Evolutionary conservation across 2,329 filamentous ascomycete genomes (phyloP).

Genomic region (Scedosporium aurantiacum): DNA sequence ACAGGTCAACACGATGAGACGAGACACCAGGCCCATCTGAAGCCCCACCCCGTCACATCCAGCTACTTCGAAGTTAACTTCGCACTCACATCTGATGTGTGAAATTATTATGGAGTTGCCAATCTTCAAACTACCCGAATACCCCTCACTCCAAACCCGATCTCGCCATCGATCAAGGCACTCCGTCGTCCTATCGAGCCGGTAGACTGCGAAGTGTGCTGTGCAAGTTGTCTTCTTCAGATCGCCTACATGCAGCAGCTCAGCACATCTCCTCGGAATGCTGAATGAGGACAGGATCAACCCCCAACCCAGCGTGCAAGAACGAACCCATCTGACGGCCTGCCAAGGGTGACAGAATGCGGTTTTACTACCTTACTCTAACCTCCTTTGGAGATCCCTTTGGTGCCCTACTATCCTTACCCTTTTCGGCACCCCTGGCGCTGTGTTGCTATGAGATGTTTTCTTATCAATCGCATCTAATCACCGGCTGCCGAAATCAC

Average conservation of each 20-base stretch:
- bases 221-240: background rate
- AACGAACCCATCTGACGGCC: background rate
- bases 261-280: background rate
- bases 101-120: too few species aligned
- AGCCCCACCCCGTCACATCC: too few species aligned
- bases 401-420: background rate
- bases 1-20: too few species aligned
- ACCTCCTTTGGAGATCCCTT: background rate
- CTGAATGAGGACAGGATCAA: background rate
- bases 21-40: too few species aligned
- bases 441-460: background rate
- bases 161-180: too few species aligned
- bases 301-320: background rate
- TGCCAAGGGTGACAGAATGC: background rate
- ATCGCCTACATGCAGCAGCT: too few species aligned
- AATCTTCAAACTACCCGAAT: too few species aligned
- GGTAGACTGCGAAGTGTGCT: background rate
- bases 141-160: too few species aligned
- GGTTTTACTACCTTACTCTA: too few species aligned
- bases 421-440: background rate
- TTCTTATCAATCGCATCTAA: slow-evolving; percentile 8
- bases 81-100: too few species aligned
- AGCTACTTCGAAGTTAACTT: too few species aligned
- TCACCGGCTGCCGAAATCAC: background rate
- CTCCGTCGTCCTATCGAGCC: too few species aligned